Evolutionary conservation across 805 yeast species (phyloP).

Genomic region (Candida yuanshanica): DNA sequence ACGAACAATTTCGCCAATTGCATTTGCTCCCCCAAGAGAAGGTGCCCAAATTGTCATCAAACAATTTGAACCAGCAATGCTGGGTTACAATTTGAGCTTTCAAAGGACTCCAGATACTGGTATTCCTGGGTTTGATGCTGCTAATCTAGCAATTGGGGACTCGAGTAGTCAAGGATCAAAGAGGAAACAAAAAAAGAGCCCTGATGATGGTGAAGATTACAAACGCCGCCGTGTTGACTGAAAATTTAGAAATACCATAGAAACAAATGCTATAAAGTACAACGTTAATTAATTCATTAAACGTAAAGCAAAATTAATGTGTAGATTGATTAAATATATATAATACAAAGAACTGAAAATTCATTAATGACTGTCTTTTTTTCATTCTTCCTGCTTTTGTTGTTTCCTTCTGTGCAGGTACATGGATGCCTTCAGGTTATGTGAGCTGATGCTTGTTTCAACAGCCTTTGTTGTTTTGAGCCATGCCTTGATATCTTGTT

Average conservation of each 20-base stretch:
- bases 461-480: neutral
- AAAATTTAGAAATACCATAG: neutral
- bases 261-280: neutral
- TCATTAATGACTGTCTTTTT: neutral
- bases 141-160: conserved; percentile 58
- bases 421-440: too few species aligned
- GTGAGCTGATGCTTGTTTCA: neutral
- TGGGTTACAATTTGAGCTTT: conserved; percentile 47
- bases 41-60: conserved; percentile 41
- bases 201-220: conserved; percentile 23
- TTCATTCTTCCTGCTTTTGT: neutral
- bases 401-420: neutral
- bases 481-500: conserved; percentile 53
- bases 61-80: conserved; percentile 42
- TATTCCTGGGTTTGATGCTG: conserved; percentile 69
- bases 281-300: neutral
- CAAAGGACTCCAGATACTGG: conserved; percentile 65
- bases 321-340: neutral
- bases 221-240: conserved; percentile 24
- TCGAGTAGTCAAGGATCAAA: conserved; percentile 24
- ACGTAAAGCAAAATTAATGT: neutral
- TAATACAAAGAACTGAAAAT: neutral
- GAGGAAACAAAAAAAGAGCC: conserved; percentile 34
- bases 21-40: conserved; percentile 26
- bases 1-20: conserved; percentile 32